Evolutionary conservation across 345 rosid genomes (phyloP).

Genomic region (Eucalyptus virginea): DNA sequence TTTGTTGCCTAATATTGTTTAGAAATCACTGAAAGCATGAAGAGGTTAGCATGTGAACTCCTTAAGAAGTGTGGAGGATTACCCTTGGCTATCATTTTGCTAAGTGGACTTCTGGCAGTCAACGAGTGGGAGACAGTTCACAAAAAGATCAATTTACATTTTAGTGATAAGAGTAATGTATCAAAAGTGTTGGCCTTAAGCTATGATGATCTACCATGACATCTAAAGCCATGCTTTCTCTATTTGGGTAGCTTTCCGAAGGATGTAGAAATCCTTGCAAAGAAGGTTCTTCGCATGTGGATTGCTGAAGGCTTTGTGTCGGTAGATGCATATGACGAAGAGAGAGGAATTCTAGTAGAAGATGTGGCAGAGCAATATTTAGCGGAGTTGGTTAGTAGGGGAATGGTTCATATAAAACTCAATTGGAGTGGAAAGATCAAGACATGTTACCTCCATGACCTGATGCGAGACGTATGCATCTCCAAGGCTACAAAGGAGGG

Average conservation of each 20-base stretch:
- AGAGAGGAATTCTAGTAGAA: background rate
- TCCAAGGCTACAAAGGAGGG: conserved; percentile 5
- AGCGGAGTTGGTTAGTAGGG: conserved; percentile 13
- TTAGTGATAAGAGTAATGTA: background rate
- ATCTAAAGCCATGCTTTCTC: conserved; percentile 19
- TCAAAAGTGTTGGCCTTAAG: conserved; percentile 7
- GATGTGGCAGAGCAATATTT: conserved; percentile 15
- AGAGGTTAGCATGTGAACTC: conserved; percentile 11
- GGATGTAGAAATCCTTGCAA: conserved; percentile 12
- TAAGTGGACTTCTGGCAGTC: conserved; percentile 16
- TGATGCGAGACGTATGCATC: conserved; percentile 24
- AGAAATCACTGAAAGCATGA: background rate
- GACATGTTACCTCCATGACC: conserved; percentile 26
- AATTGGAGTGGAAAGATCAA: conserved; percentile 9
- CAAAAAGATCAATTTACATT: background rate
- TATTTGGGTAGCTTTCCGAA: conserved; percentile 9
- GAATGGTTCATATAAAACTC: conserved; percentile 12
- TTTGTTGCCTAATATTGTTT: too few species aligned
- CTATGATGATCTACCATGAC: conserved; percentile 9
- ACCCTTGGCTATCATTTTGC: conserved; percentile 20
- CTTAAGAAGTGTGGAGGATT: conserved; percentile 14
- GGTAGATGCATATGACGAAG: background rate
- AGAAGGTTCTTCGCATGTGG: conserved; percentile 30
- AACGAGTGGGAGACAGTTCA: conserved; percentile 2
- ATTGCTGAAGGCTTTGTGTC: conserved; percentile 27